phyloP scores from a whole-genome alignment of 2,329 filamentous ascomycete genomes.

The Parastagonospora avenae region DNA sequence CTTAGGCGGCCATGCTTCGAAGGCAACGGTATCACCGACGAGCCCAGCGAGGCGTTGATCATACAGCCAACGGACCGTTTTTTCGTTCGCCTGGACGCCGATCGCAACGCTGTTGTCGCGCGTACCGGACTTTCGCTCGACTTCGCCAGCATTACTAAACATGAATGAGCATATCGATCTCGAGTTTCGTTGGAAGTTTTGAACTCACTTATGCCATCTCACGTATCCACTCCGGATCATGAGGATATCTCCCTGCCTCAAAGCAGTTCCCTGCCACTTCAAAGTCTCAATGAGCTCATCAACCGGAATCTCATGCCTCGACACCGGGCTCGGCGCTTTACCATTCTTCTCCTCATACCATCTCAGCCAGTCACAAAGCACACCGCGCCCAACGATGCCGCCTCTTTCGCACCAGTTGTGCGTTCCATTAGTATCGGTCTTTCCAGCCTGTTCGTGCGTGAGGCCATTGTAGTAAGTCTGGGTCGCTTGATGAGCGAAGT shows the following conservation, averaged over 20 bases:
- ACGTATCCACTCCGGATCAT: slow-evolving; percentile 53
- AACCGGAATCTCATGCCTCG: slow-evolving; percentile 36
- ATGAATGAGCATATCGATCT: background rate
- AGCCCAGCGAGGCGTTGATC: slow-evolving; percentile 43
- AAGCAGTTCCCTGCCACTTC: slow-evolving; percentile 36
- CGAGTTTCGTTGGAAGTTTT: background rate
- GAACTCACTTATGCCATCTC: slow-evolving; percentile 45
- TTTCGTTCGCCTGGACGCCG: slow-evolving; percentile 42
- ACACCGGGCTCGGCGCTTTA: slow-evolving; percentile 30
- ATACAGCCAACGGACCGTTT: slow-evolving; percentile 46
- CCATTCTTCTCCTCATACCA: slow-evolving; percentile 41
- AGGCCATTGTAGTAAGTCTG: slow-evolving; percentile 39
- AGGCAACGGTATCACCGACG: slow-evolving; percentile 48
- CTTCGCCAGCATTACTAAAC: slow-evolving; percentile 28
- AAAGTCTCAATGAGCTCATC: slow-evolving; percentile 36
- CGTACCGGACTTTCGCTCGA: slow-evolving; percentile 36
- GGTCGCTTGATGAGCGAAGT: slow-evolving; percentile 41
- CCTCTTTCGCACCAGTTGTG: slow-evolving; percentile 46
- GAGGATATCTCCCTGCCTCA: slow-evolving; percentile 41
- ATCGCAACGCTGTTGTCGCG: slow-evolving; percentile 37
- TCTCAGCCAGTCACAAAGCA: slow-evolving; percentile 39
- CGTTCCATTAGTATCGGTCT: slow-evolving; percentile 35
- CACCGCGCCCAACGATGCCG: slow-evolving; percentile 42
- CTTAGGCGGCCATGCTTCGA: slow-evolving; percentile 45
- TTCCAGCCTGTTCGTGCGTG: slow-evolving; percentile 32